Percentiles rank a stretch among this genome's conserved stretches.
Conservation (phyloP, 2,329 filamentous ascomycete species). For the Fusarium praegraminearum region DNA sequence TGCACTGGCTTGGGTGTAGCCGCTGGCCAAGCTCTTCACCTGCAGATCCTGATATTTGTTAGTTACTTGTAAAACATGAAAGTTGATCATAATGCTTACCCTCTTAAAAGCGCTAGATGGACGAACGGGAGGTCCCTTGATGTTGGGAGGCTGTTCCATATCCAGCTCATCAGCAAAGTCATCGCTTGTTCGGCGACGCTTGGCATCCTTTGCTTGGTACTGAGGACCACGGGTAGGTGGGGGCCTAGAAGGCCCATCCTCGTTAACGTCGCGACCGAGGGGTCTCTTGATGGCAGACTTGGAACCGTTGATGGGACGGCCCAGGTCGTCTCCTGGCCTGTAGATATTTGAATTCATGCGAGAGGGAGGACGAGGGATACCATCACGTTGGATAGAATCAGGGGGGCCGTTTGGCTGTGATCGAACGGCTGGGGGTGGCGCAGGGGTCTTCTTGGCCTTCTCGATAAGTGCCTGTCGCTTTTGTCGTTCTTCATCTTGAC, state of each 20-base stretch:
- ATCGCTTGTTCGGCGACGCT: constrained; percentile 83
- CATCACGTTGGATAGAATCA: constrained; percentile 55
- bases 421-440: constrained; percentile 70
- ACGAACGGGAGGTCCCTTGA: constrained; percentile 87
- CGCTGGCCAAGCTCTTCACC: constrained; percentile 69
- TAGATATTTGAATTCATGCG: constrained; percentile 68
- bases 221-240: constrained; percentile 65
- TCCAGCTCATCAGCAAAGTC: constrained; percentile 74
- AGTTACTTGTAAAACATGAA: constrained; percentile 43
- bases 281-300: constrained; percentile 80
- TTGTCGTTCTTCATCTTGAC: constrained; percentile 72
- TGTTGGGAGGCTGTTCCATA: constrained; percentile 66
- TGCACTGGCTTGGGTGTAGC: constrained; percentile 69
- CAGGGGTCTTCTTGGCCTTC: constrained; percentile 72
- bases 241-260: constrained; percentile 62
- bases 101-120: constrained; percentile 79
- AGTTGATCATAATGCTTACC: constrained; percentile 60
- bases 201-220: constrained; percentile 77
- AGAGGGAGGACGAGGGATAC: constrained; percentile 62
- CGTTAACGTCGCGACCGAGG: constrained; percentile 73
- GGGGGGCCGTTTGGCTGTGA: constrained; percentile 65
- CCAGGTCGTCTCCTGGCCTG: constrained; percentile 68
- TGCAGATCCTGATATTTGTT: constrained; percentile 66
- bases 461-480: constrained; percentile 71
- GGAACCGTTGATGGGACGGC: constrained; percentile 67